A percentile compares a stretch with the other conserved stretches of the same genome.
Evolutionary conservation across 257 asterid species (phyloP).

Genomic region (Nicotiana tabacum): DNA sequence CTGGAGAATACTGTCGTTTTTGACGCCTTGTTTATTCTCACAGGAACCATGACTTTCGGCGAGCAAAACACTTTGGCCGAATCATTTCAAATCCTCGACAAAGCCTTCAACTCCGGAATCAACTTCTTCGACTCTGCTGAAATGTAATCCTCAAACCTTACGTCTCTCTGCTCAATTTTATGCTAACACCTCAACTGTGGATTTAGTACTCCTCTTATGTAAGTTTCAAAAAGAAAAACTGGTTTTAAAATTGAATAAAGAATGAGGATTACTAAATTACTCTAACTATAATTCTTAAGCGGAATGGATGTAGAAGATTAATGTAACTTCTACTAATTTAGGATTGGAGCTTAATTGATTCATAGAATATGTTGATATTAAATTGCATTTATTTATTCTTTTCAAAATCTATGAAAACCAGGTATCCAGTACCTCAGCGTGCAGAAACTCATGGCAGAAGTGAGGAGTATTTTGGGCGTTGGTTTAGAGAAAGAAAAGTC

Average conservation of each 20-base stretch:
- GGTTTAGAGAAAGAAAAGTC: slow-evolving; percentile 41
- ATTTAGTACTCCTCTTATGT: background rate
- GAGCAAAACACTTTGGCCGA: slow-evolving; percentile 62
- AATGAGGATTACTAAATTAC: background rate
- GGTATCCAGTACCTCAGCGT: slow-evolving; percentile 94
- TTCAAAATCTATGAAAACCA: background rate
- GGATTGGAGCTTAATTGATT: background rate
- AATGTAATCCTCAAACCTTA: slow-evolving; percentile 35
- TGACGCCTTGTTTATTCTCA: background rate
- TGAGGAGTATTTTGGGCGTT: slow-evolving; percentile 62
- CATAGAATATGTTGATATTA: background rate
- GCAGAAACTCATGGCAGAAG: slow-evolving; percentile 79
- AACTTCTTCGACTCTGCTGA: slow-evolving; percentile 87
- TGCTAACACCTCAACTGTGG: background rate
- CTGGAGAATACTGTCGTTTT: background rate
- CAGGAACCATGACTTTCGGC: slow-evolving; percentile 87
- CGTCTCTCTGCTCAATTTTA: background rate
- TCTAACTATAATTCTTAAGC: background rate
- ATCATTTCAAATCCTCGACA: slow-evolving; percentile 70
- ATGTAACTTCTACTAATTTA: background rate
- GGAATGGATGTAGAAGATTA: background rate
- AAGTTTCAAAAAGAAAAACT: background rate
- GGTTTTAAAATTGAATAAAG: background rate
- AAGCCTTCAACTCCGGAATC: slow-evolving; percentile 68
- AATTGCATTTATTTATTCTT: background rate